Base-by-base conservation (phyloP, 2,329 filamentous ascomycete genomes). In the Fusarium dimerum region DNA sequence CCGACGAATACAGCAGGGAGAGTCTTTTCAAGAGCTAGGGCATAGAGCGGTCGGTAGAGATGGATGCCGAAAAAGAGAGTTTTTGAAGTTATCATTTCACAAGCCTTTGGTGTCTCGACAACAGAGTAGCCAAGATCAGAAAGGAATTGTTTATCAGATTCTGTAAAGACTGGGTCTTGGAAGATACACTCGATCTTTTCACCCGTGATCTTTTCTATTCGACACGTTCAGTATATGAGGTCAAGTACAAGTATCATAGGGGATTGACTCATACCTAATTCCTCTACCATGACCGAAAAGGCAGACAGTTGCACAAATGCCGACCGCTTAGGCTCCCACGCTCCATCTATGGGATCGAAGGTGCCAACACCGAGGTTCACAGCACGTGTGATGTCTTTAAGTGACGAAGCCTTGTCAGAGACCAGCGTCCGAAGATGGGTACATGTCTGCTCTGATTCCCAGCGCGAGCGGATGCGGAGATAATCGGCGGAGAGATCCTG, bases 41-140 rank as follows among this genome's bases (percentile, higher is more conserved):
- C 71, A 45, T 83, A 89, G 40, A 80, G 76, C 38, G 70, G 73
- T 18, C 71, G 73, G 51, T 84, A 84, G 52, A 85, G 75, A 46
- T 88, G 86, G 0, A 88, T 76, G 1, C 82, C 85, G 57, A 82
- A 89, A 2, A 87, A 72, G 2, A 90, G 65, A 0, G 82, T 79
- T 0, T 70, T 61, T 0, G 64, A 44, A 15, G 77, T 73, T 10
- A 89, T 73, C 6, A 76, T 59, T 0, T 75, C 66, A 58, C 83
- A 85, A 0, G 77, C 85, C 1, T 50, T 63, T 0, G 87, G 86
- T 2, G 79, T 73, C 1, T 79, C 71, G 5, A 81, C 72, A 4
- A 80, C 73, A 2, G 69, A 49, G 47, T 83, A 81, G n/a, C 83
- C 81, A 0, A 86, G 77, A 18, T 75, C 71, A 52, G 74, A 64